Evolutionary conservation across 805 yeast genomes (phyloP).

Genomic region (Suhomyces canberraensis): DNA sequence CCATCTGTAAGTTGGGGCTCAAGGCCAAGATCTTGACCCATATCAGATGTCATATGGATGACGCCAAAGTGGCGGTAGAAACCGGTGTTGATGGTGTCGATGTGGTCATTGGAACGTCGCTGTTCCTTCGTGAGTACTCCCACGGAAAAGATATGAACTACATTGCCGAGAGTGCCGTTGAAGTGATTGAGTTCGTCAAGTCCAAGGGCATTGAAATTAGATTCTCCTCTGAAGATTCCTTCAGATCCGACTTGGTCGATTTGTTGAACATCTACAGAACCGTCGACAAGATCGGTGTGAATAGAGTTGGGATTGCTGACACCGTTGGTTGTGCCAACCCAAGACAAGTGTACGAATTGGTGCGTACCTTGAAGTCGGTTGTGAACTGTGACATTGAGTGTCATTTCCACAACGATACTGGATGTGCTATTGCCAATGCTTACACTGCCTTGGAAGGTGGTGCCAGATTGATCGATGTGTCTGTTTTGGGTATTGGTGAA

Average conservation of each 20-base stretch:
- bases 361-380: slow-evolving; percentile 54
- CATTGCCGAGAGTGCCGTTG: slow-evolving; percentile 54
- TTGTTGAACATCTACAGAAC: slow-evolving; percentile 56
- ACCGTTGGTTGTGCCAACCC: slow-evolving; percentile 65
- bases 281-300: slow-evolving; percentile 60
- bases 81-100: slow-evolving; percentile 65
- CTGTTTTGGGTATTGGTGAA: slow-evolving; percentile 61
- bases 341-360: slow-evolving; percentile 59
- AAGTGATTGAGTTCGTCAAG: slow-evolving; percentile 59
- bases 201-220: slow-evolving; percentile 59
- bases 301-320: slow-evolving; percentile 63
- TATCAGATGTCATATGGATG: slow-evolving; percentile 61
- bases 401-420: slow-evolving; percentile 63
- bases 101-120: slow-evolving; percentile 59
- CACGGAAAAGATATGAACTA: slow-evolving; percentile 63
- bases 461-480: slow-evolving; percentile 56
- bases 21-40: slow-evolving; percentile 58
- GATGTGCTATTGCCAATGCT: slow-evolving; percentile 63
- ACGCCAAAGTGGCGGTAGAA: slow-evolving; percentile 57
- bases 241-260: slow-evolving; percentile 59
- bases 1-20: slow-evolving; percentile 56
- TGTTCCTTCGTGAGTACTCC: slow-evolving; percentile 52
- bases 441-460: slow-evolving; percentile 64
- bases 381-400: slow-evolving; percentile 59
- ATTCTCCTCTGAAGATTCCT: slow-evolving; percentile 58